phyloP scores from a whole-genome alignment of 371 early-diverging fungal genomes.

The Rhizopus arrhizus region DNA sequence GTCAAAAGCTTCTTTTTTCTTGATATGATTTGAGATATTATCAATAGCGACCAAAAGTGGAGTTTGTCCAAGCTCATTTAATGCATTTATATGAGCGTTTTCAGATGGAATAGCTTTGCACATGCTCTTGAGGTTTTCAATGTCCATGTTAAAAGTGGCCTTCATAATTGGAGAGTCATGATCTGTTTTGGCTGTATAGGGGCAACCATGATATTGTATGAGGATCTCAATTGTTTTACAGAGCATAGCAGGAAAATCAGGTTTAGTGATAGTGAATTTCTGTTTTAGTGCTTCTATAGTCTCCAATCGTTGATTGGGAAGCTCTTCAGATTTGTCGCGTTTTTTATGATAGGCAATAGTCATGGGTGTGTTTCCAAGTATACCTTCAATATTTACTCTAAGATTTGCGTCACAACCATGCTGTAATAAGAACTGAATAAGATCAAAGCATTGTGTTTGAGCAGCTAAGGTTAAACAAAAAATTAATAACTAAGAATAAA shows the following conservation, averaged over 20 bases:
- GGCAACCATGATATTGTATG: slow-evolving; percentile 37
- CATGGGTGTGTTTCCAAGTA: slow-evolving; percentile 24
- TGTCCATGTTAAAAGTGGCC: slow-evolving; percentile 17
- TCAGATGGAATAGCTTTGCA: slow-evolving; percentile 1
- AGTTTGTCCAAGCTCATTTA: slow-evolving; percentile 22
- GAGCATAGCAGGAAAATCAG: slow-evolving; percentile 27
- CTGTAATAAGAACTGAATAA: slow-evolving; percentile 36
- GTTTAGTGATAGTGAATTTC: slow-evolving; percentile 29
- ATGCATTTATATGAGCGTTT: slow-evolving; percentile 23
- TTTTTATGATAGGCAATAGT: slow-evolving; percentile 29
- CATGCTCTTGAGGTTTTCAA: slow-evolving; percentile 10
- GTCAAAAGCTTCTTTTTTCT: background rate
- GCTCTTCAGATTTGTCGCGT: slow-evolving; percentile 14
- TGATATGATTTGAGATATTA: slow-evolving; percentile 8
- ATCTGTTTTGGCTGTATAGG: slow-evolving; percentile 30
- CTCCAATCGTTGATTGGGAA: slow-evolving; percentile 14
- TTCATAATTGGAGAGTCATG: slow-evolving; percentile 32
- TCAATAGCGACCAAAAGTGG: slow-evolving; percentile 37
- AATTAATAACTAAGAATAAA: background rate
- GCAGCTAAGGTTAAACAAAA: slow-evolving; percentile 25
- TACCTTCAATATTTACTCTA: slow-evolving; percentile 14
- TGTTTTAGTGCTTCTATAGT: slow-evolving; percentile 25
- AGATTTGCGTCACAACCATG: slow-evolving; percentile 38
- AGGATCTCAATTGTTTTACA: slow-evolving; percentile 26
- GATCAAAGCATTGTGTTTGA: slow-evolving; percentile 25